Evolutionary conservation across 2,329 filamentous ascomycete genomes (phyloP), one percentile per base, ranked within the genome.

Genomic region (Beauveria brongniartii): DNA sequence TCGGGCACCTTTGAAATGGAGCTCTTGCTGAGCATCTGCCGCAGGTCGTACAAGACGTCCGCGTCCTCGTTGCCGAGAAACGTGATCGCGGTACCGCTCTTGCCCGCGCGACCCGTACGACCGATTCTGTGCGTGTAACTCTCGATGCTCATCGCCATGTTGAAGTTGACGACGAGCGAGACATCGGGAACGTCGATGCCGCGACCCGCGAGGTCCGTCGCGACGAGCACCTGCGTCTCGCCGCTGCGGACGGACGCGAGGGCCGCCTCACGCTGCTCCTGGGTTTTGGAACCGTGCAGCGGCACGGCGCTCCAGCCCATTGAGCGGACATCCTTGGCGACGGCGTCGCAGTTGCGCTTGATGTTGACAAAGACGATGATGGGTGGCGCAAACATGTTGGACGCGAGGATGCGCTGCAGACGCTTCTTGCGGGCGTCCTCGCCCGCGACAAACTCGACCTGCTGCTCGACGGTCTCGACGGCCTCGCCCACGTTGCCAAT

Each of bases 351-450:
- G 78, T 97, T 97, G 68, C 92, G 90, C 78, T 97, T 97, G 85
- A 97, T 97, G 75, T 99, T 99, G 83, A 99, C 94, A 73, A 99
- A 99, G 65, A 99, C 92, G 68, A 99, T 99, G 73, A 99, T 96
- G 18, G 94, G 94, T 9, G 93, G 85, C 8, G 83, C 80, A 75
- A 92, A 97, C 66, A 92, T 88, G 66, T 87, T 81, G 1, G 89
- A 92, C 53, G 83, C 80, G 44, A 99, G 85, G 63, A 99, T 94
- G 69, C 97, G 91, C 67, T 87, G 83, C n/a, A 99, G 86, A 3
- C 94, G 89, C 77, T 95, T 95, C 86, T 99, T 97, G 70, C 92
- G 87, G 74, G 93, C 94, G 74, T 99, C 94, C 78, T 99, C 94
- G 67, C 92, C 91, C 0, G 86, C 74, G 20, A 97, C 79, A 70